phyloP scores from a whole-genome alignment of 257 asterid species.

The Buddleja alternifolia region DNA sequence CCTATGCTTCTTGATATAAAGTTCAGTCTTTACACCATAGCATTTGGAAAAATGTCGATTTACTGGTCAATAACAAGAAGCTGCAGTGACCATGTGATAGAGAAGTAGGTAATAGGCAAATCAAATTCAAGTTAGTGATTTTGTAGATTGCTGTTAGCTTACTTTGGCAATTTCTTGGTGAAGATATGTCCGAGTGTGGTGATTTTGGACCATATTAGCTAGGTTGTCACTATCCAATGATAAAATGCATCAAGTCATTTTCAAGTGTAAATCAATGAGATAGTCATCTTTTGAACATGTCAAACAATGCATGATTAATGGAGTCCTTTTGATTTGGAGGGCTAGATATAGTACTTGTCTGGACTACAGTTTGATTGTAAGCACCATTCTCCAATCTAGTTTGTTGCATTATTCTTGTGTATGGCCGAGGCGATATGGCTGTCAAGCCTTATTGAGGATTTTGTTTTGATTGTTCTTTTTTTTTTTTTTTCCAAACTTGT shows the following conservation, averaged over 20 bases:
- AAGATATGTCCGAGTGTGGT: not conserved
- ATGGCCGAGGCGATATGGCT: no score
- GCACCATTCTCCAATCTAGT: no score
- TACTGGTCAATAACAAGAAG: not conserved
- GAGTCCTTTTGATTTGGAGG: no score
- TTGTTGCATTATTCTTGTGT: no score
- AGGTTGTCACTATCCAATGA: not conserved
- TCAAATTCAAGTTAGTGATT: slow-evolving; percentile 16
- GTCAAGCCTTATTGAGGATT: no score
- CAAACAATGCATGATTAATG: not conserved
- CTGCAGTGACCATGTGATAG: slow-evolving; percentile 11
- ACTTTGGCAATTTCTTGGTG: not conserved
- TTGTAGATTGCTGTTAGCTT: not conserved
- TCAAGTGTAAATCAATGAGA: no score
- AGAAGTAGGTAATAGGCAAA: not conserved
- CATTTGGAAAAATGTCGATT: not conserved
- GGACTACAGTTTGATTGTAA: no score
- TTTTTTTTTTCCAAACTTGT: no score
- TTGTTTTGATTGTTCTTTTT: no score
- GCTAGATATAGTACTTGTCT: no score
- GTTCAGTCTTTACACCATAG: not conserved
- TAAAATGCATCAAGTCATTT: not conserved
- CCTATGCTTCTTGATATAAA: not conserved
- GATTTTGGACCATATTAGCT: not conserved
- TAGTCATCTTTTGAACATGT: no score